Conservation (phyloP, 768 basidiomycete species). For the Cubamyces lactineus region DNA sequence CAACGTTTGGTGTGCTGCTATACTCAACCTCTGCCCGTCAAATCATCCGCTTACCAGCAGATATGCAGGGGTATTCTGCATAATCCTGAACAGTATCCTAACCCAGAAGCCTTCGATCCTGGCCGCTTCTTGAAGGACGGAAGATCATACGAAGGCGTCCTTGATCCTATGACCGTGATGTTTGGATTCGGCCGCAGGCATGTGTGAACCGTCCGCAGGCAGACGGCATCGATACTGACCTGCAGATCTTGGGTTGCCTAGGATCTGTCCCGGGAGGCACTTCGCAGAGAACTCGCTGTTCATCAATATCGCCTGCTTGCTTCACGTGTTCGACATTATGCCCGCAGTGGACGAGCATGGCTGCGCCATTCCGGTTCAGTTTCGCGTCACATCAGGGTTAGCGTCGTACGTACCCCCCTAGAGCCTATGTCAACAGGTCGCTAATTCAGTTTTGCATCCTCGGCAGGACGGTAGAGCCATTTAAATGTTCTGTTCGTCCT, state of each 20-base stretch:
- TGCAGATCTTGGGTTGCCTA: neutral
- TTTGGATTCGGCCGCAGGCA: slow-evolving; percentile 35
- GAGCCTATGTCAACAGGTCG: neutral
- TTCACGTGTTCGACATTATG: slow-evolving; percentile 23
- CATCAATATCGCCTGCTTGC: slow-evolving; percentile 17
- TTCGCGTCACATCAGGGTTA: slow-evolving; percentile 5
- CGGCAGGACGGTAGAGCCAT: neutral
- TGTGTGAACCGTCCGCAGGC: neutral
- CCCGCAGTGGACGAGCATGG: slow-evolving; percentile 13
- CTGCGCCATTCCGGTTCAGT: slow-evolving; percentile 4
- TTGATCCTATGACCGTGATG: slow-evolving; percentile 14
- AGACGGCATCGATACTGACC: neutral
- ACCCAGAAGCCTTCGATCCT: slow-evolving; percentile 53
- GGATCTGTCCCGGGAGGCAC: slow-evolving; percentile 26
- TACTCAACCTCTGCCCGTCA: no score
- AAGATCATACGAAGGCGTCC: slow-evolving; percentile 6
- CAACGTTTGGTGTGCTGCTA: slow-evolving; percentile 15
- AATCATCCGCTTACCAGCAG: no score
- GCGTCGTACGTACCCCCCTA: slow-evolving; percentile 7
- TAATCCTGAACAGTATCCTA: slow-evolving; percentile 47
- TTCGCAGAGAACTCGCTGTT: slow-evolving; percentile 20
- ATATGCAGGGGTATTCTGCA: slow-evolving; percentile 51
- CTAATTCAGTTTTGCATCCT: neutral
- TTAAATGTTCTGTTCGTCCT: neutral
- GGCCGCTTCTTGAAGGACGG: slow-evolving; percentile 47